phyloP scores from a whole-genome alignment of 2,329 filamentous ascomycete genomes.

The Pseudogymnoascus pannorum region DNA sequence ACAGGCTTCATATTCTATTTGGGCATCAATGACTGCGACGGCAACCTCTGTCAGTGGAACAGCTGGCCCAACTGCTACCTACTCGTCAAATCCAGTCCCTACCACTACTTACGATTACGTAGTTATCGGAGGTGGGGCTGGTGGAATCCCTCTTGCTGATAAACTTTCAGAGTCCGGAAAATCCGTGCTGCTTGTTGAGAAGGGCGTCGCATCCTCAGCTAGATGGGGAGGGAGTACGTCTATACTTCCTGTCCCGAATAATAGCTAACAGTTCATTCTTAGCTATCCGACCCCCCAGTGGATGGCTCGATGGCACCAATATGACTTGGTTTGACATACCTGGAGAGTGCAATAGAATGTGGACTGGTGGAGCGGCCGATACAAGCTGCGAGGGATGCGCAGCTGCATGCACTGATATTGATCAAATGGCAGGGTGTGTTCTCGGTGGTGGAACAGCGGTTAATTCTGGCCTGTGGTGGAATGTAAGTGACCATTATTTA shows the following conservation, averaged over 20 bases:
- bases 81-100: constrained; percentile 38
- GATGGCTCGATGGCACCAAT: constrained; percentile 53
- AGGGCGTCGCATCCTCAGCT: constrained; percentile 54
- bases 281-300: constrained; percentile 31
- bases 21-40: constrained; percentile 26
- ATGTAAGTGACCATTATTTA: constrained; percentile 31
- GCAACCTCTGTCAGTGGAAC: constrained; percentile 20
- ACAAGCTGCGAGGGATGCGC: neutral
- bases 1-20: constrained; percentile 30
- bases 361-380: constrained; percentile 24
- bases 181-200: constrained; percentile 56
- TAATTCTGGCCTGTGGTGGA: constrained; percentile 64
- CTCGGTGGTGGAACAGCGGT: constrained; percentile 50
- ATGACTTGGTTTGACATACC: constrained; percentile 66
- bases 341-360: constrained; percentile 62
- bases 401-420: constrained; percentile 61
- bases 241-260: neutral
- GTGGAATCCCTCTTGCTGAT: constrained; percentile 47
- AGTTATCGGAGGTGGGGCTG: constrained; percentile 46
- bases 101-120: constrained; percentile 46
- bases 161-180: constrained; percentile 56
- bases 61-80: constrained; percentile 38
- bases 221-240: constrained; percentile 49
- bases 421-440: constrained; percentile 65
- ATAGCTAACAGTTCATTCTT: constrained; percentile 11